Conservation (phyloP, 1,284 basidiomycete genomes). For the Exsudoporus floridanus region DNA sequence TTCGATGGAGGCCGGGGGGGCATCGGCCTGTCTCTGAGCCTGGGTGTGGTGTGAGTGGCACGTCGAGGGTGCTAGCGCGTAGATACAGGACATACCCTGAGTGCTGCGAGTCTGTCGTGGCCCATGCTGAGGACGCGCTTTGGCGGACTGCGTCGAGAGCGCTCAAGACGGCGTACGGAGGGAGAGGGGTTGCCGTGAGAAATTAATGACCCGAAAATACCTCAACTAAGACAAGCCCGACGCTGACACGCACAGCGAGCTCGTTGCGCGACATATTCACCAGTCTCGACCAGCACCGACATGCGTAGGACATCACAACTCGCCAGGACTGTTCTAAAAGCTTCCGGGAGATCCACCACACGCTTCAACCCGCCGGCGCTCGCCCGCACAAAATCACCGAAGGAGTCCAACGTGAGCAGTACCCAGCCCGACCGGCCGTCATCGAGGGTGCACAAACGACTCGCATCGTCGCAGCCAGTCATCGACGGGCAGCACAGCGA, state of each 20-base stretch:
- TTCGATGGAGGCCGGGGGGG: conserved; percentile 29
- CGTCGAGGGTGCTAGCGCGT: neutral
- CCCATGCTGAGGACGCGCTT: conserved; percentile 21
- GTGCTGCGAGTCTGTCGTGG: conserved; percentile 36
- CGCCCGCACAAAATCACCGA: conserved; percentile 27
- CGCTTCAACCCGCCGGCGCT: conserved; percentile 11
- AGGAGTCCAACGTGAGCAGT: conserved; percentile 17
- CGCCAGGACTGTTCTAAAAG: conserved; percentile 19
- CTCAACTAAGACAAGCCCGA: neutral
- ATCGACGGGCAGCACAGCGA: conserved; percentile 20
- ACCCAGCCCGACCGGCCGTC: conserved; percentile 22
- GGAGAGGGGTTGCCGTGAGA: conserved; percentile 22
- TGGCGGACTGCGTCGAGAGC: neutral
- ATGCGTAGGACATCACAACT: conserved; percentile 31
- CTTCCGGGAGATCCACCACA: conserved; percentile 8
- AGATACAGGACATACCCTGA: conserved; percentile 20
- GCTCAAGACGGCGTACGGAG: neutral
- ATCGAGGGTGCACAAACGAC: conserved; percentile 37
- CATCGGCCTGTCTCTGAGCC: conserved; percentile 33
- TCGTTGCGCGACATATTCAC: conserved; percentile 1
- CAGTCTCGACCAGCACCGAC: neutral
- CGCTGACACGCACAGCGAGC: conserved; percentile 7
- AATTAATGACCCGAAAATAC: conserved; percentile 2
- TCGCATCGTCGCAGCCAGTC: conserved; percentile 33
- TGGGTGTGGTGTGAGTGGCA: conserved; percentile 9